Percentiles rank a stretch among this genome's conserved stretches.
Conservation (phyloP, 1,284 basidiomycete genomes). For the Malassezia cuniculi region DNA sequence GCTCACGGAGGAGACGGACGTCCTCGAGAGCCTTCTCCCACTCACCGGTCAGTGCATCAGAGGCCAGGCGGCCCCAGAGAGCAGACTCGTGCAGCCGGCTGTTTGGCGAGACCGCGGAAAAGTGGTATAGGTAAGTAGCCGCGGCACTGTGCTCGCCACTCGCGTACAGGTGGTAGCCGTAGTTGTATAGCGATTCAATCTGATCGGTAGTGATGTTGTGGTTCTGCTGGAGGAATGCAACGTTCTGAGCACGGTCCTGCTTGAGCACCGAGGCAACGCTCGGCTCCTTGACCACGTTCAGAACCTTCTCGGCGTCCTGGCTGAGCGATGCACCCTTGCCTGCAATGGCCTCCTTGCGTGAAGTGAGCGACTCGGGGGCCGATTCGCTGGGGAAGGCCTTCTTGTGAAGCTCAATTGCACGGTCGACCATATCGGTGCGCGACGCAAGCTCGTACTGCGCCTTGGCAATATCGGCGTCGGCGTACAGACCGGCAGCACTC, state of each 20-base stretch:
- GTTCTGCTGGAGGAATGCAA: constrained; percentile 83
- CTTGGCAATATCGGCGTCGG: constrained; percentile 60
- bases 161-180: constrained; percentile 94
- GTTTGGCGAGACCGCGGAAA: constrained; percentile 89
- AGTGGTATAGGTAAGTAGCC: constrained; percentile 95
- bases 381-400: constrained; percentile 59
- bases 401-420: constrained; percentile 59
- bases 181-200: constrained; percentile 91
- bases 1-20: constrained; percentile 79
- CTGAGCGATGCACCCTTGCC: constrained; percentile 70
- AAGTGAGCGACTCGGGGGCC: constrained; percentile 29
- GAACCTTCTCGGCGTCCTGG: constrained; percentile 76
- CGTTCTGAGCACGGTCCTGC: constrained; percentile 92
- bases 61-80: constrained; percentile 95
- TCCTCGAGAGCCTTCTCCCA: constrained; percentile 90
- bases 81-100: constrained; percentile 80
- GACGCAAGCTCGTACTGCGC: constrained; percentile 95
- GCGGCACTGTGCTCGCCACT: constrained; percentile 92
- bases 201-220: constrained; percentile 86
- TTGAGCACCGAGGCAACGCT: constrained; percentile 67
- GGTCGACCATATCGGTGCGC: constrained; percentile 52
- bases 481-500: constrained; percentile 55
- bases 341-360: constrained; percentile 55
- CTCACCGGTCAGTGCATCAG: constrained; percentile 82
- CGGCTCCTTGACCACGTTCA: constrained; percentile 91